Evolutionary conservation across 2,329 filamentous ascomycete species (phyloP).

Genomic region (Mycogone perniciosa): DNA sequence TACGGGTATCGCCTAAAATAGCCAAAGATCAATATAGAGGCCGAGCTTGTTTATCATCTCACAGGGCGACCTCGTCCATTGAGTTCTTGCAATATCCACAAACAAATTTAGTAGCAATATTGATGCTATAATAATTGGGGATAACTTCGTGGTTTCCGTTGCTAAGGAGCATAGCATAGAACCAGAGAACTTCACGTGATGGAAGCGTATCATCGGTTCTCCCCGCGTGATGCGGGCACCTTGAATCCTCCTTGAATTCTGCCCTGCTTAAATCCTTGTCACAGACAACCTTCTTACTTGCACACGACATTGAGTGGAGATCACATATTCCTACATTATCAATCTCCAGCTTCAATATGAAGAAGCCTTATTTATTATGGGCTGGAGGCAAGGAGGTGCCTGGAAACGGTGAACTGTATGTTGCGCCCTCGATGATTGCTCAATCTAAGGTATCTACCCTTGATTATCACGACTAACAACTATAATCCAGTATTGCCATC

Average conservation of each 20-base stretch:
- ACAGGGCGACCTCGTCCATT: no score
- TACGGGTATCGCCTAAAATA: no score
- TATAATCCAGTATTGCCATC: slow-evolving; percentile 40
- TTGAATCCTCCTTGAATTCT: no score
- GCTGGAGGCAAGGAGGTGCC: slow-evolving; percentile 19
- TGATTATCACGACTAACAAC: neutral
- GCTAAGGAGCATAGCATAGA: neutral
- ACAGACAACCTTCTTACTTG: no score
- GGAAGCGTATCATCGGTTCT: neutral
- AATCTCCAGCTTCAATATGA: neutral
- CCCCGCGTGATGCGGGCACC: neutral
- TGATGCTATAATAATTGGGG: no score
- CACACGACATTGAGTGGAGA: neutral
- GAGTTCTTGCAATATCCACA: no score
- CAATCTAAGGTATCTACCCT: neutral
- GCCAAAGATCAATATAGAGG: no score
- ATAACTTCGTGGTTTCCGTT: no score
- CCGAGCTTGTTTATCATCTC: no score
- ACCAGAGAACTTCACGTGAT: neutral
- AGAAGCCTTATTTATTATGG: slow-evolving; percentile 18
- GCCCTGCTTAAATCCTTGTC: no score
- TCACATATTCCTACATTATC: neutral
- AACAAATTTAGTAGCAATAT: no score
- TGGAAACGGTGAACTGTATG: slow-evolving; percentile 42
- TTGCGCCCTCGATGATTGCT: neutral